A percentile compares a stretch with the other conserved stretches of the same genome.
Conservation (phyloP, 2,329 filamentous ascomycete species). For the Camptophora hylomeconis region DNA sequence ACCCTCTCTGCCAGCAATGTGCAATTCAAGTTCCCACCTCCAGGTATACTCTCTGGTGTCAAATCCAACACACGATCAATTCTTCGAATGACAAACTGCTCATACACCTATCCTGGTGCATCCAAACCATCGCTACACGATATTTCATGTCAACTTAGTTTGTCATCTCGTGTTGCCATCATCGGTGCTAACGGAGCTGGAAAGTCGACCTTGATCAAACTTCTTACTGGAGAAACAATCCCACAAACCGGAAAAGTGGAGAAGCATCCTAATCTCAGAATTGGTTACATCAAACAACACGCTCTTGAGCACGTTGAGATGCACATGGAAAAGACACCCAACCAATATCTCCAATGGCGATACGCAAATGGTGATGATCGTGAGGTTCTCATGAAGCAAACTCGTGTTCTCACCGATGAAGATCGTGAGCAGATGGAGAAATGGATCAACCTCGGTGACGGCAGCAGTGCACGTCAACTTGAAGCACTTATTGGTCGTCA, state of each 20-base stretch:
- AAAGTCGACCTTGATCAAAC: constrained; percentile 96
- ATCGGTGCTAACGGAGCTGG: constrained; percentile 96
- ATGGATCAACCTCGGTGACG: constrained; percentile 70
- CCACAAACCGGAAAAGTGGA: constrained; percentile 77
- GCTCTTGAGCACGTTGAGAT: constrained; percentile 98
- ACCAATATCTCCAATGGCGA: constrained; percentile 97
- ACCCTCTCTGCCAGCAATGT: constrained; percentile 77
- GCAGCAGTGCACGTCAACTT: constrained; percentile 61
- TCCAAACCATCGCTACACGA: constrained; percentile 77
- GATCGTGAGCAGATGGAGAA: constrained; percentile 90
- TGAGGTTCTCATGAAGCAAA: constrained; percentile 96
- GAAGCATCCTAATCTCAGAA: constrained; percentile 96
- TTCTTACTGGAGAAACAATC: constrained; percentile 83
- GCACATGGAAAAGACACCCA: constrained; percentile 98
- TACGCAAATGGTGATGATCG: constrained; percentile 95
- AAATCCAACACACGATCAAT: constrained; percentile 91
- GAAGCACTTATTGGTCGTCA: constrained; percentile 89
- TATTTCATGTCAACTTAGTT: constrained; percentile 72
- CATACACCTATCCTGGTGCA: constrained; percentile 85
- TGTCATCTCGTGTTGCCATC: constrained; percentile 89
- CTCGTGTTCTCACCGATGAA: constrained; percentile 70
- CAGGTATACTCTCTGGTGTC: constrained; percentile 85
- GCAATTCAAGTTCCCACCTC: constrained; percentile 96
- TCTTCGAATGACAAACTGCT: constrained; percentile 83
- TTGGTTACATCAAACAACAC: constrained; percentile 99